Evolutionary conservation across 495 filamentous ascomycete genomes (phyloP).

Genomic region (Daldinia bambusicola): DNA sequence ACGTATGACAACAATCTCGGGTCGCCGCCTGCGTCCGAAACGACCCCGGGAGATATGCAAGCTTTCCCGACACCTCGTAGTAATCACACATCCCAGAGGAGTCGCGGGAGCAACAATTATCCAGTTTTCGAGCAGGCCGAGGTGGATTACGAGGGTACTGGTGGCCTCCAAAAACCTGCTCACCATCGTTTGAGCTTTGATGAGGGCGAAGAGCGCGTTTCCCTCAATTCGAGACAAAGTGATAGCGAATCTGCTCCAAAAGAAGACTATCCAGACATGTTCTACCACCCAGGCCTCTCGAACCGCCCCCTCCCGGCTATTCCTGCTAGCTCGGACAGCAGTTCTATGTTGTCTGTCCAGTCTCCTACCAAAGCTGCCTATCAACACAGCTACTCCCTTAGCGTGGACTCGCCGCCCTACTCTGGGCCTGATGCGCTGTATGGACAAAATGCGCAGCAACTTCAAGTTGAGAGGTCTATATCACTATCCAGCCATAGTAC

Average conservation of each 20-base stretch:
- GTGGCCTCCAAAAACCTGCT: conserved; percentile 79
- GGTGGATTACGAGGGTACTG: conserved; percentile 82
- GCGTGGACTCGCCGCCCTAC: conserved; percentile 52
- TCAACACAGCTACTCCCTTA: conserved; percentile 55
- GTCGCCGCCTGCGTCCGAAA: conserved; percentile 50
- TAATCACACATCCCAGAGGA: conserved; percentile 51
- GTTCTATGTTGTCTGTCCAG: conserved; percentile 52
- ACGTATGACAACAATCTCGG: conserved; percentile 73
- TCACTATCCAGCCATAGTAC: conserved; percentile 84
- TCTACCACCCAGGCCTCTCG: conserved; percentile 86
- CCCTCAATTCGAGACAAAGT: conserved; percentile 60
- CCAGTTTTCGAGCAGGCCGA: conserved; percentile 55
- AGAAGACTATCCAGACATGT: conserved; percentile 86
- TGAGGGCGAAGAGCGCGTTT: conserved; percentile 84
- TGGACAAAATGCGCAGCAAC: conserved; percentile 51
- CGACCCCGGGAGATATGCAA: conserved; percentile 46
- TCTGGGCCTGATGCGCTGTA: conserved; percentile 51
- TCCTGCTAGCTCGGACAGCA: conserved; percentile 64
- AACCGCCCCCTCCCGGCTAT: conserved; percentile 82
- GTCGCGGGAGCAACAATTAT: conserved; percentile 50
- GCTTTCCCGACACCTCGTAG: conserved; percentile 46
- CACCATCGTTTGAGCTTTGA: conserved; percentile 86
- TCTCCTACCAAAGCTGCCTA: conserved; percentile 46
- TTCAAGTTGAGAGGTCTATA: conserved; percentile 82
- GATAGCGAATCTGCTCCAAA: conserved; percentile 65